These are phyloP conservation scores for Vittaforma corneae DNA, from an alignment of 371 early-diverging fungal species.

Conservation along the genomic window DNA sequence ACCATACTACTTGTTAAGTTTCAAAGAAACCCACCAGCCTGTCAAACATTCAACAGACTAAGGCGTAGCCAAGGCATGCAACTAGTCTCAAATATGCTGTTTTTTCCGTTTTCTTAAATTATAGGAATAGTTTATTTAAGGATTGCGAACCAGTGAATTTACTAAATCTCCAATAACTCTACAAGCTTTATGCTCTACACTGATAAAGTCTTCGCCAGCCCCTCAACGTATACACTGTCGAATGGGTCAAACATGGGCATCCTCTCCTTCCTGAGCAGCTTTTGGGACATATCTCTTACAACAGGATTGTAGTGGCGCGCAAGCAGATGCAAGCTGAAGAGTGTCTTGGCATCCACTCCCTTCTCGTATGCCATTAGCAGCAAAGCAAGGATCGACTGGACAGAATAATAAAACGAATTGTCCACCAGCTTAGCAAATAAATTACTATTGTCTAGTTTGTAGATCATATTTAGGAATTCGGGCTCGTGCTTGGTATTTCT, in stretches of 20 bases:
- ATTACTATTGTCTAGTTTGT: not conserved
- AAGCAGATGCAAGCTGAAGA: conserved; percentile 15
- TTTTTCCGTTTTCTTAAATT: no score
- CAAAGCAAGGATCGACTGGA: conserved; percentile 20
- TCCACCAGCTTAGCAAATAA: conserved; percentile 14
- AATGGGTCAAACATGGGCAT: conserved; percentile 33
- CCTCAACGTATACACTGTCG: conserved; percentile 13
- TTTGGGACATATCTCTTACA: conserved; percentile 10
- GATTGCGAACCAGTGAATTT: no score
- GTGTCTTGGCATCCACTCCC: conserved; percentile 3
- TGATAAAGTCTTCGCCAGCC: not conserved
- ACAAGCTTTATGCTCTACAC: no score
- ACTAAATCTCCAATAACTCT: no score
- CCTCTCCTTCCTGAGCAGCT: conserved; percentile 7
- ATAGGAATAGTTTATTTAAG: no score
- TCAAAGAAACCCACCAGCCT: no score
- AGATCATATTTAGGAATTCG: conserved; percentile 19
- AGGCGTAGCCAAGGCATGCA: no score
- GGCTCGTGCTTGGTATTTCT: not conserved
- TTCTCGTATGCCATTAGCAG: conserved; percentile 15
- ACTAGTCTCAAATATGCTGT: no score
- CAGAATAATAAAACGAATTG: conserved; percentile 3
- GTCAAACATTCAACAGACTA: no score
- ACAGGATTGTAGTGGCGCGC: conserved; percentile 9
- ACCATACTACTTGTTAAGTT: no score